phyloP scores from a whole-genome alignment of 2,329 filamentous ascomycete genomes.

The Colletotrichum coccodes region DNA sequence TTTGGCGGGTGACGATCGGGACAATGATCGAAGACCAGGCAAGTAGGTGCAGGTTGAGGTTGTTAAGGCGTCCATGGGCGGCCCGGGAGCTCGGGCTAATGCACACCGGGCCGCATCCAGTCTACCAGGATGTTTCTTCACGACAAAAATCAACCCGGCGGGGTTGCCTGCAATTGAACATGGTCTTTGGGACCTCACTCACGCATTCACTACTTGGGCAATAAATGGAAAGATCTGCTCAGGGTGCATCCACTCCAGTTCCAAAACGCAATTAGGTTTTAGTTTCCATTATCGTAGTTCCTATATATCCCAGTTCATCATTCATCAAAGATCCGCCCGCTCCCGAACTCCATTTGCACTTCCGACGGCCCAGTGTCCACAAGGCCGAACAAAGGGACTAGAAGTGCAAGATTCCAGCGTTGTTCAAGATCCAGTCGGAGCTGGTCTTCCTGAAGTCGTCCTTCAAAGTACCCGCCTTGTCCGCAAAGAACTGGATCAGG shows the following conservation, averaged over 20 bases:
- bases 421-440: slow-evolving; percentile 37
- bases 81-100: neutral
- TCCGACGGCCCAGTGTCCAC: no score
- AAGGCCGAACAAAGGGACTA: neutral
- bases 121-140: no score
- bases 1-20: no score
- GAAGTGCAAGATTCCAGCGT: slow-evolving; percentile 19
- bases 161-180: no score
- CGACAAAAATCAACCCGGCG: no score
- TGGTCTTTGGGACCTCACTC: no score
- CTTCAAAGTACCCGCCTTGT: slow-evolving; percentile 42
- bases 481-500: slow-evolving; percentile 59
- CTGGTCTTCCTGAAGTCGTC: slow-evolving; percentile 51
- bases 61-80: no score
- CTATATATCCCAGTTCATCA: neutral
- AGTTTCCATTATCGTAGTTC: neutral
- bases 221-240: no score
- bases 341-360: neutral
- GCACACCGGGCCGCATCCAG: neutral
- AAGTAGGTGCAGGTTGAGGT: no score
- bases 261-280: neutral
- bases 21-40: no score
- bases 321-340: neutral
- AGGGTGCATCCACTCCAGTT: no score
- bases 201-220: no score